Percentiles rank a stretch among this genome's conserved stretches.
phyloP scores from a whole-genome alignment of 163 green algal species.

The Volvox carteri region DNA sequence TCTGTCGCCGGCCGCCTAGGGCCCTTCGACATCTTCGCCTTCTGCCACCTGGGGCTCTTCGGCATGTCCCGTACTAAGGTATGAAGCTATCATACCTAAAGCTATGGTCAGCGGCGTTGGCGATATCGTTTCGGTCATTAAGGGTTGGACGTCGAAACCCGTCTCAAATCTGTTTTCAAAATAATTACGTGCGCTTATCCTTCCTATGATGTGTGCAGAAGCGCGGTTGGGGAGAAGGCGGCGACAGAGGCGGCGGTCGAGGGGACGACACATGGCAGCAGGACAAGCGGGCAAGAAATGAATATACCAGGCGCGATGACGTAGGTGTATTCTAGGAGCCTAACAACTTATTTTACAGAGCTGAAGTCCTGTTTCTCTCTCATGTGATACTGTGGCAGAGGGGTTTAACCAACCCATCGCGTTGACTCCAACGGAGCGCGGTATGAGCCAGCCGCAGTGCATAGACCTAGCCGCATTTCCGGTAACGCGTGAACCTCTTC shows the following conservation, averaged over 20 bases:
- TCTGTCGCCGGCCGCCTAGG: no score
- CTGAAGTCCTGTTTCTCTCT: no score
- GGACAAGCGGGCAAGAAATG: conserved; percentile 35
- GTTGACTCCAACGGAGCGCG: no score
- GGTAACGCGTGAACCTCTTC: no score
- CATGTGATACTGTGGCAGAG: no score
- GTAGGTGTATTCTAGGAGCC: conserved; percentile 28
- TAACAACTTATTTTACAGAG: no score
- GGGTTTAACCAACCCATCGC: no score
- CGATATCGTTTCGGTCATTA: neutral
- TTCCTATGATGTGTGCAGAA: no score
- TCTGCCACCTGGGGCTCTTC: neutral
- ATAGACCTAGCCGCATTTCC: no score
- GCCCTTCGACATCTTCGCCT: neutral
- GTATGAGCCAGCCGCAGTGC: no score
- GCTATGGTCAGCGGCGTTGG: neutral
- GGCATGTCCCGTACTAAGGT: conserved; percentile 35
- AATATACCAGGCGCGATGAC: conserved; percentile 20
- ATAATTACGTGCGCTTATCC: neutral
- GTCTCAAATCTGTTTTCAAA: neutral
- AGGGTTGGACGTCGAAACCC: neutral
- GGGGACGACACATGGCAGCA: conserved; percentile 35
- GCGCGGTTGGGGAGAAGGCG: conserved; percentile 41
- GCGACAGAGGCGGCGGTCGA: conserved; percentile 40
- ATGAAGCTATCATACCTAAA: neutral